Conservation (phyloP, 1,284 basidiomycete species). For the Microbotryomycetes sp. region DNA sequence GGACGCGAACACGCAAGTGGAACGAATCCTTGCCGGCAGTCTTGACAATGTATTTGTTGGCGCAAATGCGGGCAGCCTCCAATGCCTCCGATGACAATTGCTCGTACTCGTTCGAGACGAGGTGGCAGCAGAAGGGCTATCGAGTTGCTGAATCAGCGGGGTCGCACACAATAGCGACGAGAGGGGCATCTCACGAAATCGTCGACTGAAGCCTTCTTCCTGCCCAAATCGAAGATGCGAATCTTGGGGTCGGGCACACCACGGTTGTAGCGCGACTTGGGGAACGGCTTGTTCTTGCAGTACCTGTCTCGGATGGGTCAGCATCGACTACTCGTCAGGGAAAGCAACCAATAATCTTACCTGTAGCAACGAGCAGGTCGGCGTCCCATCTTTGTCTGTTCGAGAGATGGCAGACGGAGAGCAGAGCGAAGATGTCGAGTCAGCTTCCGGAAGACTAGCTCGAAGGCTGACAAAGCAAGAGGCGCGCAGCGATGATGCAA, state of each 20-base stretch:
- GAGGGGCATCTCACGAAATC: conserved; percentile 55
- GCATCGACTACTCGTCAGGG: neutral
- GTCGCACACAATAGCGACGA: neutral
- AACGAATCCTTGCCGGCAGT: conserved; percentile 97
- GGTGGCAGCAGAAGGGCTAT: conserved; percentile 36
- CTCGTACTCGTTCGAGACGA: conserved; percentile 98
- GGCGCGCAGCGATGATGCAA: no score
- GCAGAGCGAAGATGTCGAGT: no score
- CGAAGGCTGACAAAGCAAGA: no score
- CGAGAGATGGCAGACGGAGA: neutral
- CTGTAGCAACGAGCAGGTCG: conserved; percentile 77
- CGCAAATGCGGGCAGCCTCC: conserved; percentile 97
- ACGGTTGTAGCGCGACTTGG: conserved; percentile 51
- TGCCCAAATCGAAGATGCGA: conserved; percentile 22
- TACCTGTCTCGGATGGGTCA: conserved; percentile 58
- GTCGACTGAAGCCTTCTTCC: conserved; percentile 48
- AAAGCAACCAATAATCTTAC: neutral
- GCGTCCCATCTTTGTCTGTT: conserved; percentile 68
- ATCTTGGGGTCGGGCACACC: conserved; percentile 89
- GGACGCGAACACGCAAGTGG: conserved; percentile 94
- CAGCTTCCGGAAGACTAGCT: no score
- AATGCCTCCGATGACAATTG: conserved; percentile 93
- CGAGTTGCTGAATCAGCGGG: neutral
- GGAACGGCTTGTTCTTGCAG: conserved; percentile 96
- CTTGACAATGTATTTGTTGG: conserved; percentile 99